Evolutionary conservation across 1,284 basidiomycete species (phyloP).

Genomic region (Crepidotus sp.): DNA sequence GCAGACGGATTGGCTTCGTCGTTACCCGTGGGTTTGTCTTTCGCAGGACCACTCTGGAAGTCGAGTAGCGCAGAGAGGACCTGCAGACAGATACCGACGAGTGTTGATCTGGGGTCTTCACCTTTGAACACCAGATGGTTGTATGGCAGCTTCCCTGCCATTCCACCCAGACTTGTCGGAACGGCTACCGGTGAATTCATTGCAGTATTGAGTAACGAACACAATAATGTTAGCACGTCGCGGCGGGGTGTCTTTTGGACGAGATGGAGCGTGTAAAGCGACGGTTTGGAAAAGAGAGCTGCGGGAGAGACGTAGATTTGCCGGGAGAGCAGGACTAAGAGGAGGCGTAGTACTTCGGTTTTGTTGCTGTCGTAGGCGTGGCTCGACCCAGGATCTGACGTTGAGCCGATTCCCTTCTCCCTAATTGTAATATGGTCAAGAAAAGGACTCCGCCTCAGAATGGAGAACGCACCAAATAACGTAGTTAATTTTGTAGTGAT

Average conservation of each 20-base stretch:
- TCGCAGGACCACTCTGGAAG: slow-evolving; percentile 69
- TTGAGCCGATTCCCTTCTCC: slow-evolving; percentile 87
- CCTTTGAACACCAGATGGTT: slow-evolving; percentile 87
- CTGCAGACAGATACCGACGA: slow-evolving; percentile 69
- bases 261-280: slow-evolving; percentile 67
- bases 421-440: slow-evolving; percentile 32
- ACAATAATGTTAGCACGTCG: slow-evolving; percentile 79
- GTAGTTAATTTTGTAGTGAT: slow-evolving; percentile 82
- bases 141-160: slow-evolving; percentile 70
- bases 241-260: slow-evolving; percentile 73
- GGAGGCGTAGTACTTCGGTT: slow-evolving; percentile 76
- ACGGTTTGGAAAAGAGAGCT: slow-evolving; percentile 60
- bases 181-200: slow-evolving; percentile 55
- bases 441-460: background rate
- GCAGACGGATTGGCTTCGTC: slow-evolving; percentile 37
- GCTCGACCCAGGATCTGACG: slow-evolving; percentile 59
- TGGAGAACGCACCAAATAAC: slow-evolving; percentile 58
- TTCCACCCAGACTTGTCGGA: slow-evolving; percentile 47
- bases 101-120: slow-evolving; percentile 62
- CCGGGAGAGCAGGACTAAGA: slow-evolving; percentile 77
- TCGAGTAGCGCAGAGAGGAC: slow-evolving; percentile 72
- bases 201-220: slow-evolving; percentile 84
- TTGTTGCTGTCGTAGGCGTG: slow-evolving; percentile 72
- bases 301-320: slow-evolving; percentile 78
- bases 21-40: slow-evolving; percentile 36